Base-by-base conservation (phyloP, 805 yeast genomes). In the Dipodascopsis uninucleata region DNA sequence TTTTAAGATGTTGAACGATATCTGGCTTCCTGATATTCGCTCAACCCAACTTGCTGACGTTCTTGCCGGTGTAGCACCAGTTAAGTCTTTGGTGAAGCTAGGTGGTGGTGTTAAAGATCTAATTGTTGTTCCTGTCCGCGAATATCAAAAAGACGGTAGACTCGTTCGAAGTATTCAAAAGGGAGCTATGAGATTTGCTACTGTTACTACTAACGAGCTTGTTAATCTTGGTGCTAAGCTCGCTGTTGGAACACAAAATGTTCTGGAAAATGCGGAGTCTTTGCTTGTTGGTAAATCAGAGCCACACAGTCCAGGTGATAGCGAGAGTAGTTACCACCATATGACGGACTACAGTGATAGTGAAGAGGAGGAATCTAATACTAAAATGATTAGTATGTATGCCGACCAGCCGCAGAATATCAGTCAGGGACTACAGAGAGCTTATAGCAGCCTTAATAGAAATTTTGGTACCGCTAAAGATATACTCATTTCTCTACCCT, bases 11-110 rank as follows among this genome's bases (percentile, higher is more conserved):
- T 68, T 93, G 31, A 79, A 79, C 45, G 77, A 74, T n/a, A 69
- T 76, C 5, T 93, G 97, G 96, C 76, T 81, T 60, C 96, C 96
- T 0, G 94, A 88, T 61, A 85, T 90, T 47, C 79, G 80, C 33
- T 72, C 76, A n/a, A 81, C 81, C 25, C 97, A 90, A 64, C 63
- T 93, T 9, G 76, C 80, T 5, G 90, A 88, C 1, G 81, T 93
- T 5, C 64, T 93, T 12, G 78, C 88, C 0, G 98, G 97, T 0
- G 67, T 93, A 22, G 82, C 89, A 0, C 90, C 97, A 0, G 76
- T 90, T 4, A 71, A 82, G 51, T 79, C 96, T 0, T 67, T 88
- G 21, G 81, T 85, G 10, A 78, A 82, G 47, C 74, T 90, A 22
- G 89, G 95, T 0, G 72, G 83, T 2, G 95, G 95, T 0, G 73